Evolutionary conservation across 2,329 filamentous ascomycete genomes (phyloP), one percentile per base, ranked within the genome.

Genomic region (Botrytis porri): DNA sequence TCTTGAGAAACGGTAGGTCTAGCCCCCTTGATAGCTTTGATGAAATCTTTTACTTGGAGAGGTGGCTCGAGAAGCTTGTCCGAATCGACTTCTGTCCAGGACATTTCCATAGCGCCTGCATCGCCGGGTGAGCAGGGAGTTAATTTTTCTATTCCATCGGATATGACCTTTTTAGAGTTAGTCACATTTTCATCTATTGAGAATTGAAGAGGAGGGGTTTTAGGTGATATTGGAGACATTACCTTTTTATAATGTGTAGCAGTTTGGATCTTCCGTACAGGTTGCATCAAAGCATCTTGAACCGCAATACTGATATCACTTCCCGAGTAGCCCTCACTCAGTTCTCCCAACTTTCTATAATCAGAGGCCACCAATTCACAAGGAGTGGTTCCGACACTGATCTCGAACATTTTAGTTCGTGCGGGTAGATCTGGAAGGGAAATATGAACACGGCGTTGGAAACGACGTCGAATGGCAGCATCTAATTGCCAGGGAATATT

Each of bases 401-500:
- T 87, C 85, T 97, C 95, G 83, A 81, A 81, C 90, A 93, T 93
- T 79, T 88, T 94, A 81, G 95, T 95, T 75, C 96, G 89, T 37
- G 95, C 96, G 25, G 93, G 91, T 60, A 91, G 80, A 81, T 99
- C 96, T 10, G 96, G 96, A 62, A 99, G 85, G 76, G 92, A 94
- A 82, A 99, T 99, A 83, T 99, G 96, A 41, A 99, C 95, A 84
- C 96, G 88, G 78, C 96, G 88, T 83, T 99, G 97, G 86, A 99
- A 99, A 80, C 96, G 93, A 82, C 96, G 89, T 78, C 96, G 91
- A 79, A 99, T 99, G 78, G 96, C 96, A 18, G 94, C 93, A 82
- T 99, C 96, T 66, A 99, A 88, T 85, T 99, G 95, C 96, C 96
- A 99, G 29, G 96, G 96, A 75, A 99, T 98, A 82, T 99, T 99